These are phyloP conservation scores for Cyberlindnera subsufficiens DNA, from an alignment of 805 yeast genomes.

Conservation along the genomic window DNA sequence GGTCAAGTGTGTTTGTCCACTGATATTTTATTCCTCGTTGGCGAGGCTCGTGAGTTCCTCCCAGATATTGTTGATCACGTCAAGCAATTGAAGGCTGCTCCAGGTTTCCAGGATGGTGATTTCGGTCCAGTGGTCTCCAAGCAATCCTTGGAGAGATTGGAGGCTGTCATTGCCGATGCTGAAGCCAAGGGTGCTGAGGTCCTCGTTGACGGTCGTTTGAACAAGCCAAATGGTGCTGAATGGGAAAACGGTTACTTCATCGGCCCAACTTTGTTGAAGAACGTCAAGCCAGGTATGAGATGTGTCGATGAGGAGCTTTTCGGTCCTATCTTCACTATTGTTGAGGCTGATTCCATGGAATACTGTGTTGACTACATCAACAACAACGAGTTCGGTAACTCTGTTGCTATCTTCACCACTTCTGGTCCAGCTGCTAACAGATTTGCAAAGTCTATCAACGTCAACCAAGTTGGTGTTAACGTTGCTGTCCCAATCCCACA, in stretches of 20 bases:
- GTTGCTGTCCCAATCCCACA: constrained; percentile 78
- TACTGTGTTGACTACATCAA: constrained; percentile 64
- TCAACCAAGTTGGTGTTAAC: constrained; percentile 75
- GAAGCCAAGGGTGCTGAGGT: constrained; percentile 58
- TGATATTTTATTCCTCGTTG: constrained; percentile 68
- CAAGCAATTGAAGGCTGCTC: constrained; percentile 48
- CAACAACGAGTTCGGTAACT: constrained; percentile 59
- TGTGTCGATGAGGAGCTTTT: constrained; percentile 72
- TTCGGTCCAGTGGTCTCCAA: constrained; percentile 73
- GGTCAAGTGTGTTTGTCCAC: constrained; percentile 84
- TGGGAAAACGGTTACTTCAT: constrained; percentile 64
- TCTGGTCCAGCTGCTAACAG: constrained; percentile 65
- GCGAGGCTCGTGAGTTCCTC: constrained; percentile 56
- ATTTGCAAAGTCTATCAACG: constrained; percentile 59
- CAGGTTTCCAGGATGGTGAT: constrained; percentile 62
- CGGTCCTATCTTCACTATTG: constrained; percentile 67
- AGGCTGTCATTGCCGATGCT: constrained; percentile 50
- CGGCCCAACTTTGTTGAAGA: constrained; percentile 62
- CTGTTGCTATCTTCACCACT: constrained; percentile 63
- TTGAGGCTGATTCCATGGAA: constrained; percentile 57
- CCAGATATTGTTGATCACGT: constrained; percentile 55
- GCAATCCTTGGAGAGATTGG: constrained; percentile 46
- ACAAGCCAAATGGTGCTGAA: constrained; percentile 22
- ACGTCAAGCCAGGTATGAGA: constrained; percentile 61
- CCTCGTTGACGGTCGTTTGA: constrained; percentile 55